These are phyloP conservation scores for Kurtzmaniella quercitrusa DNA, from an alignment of 1,139 yeast genomes.

Conservation along the genomic window DNA sequence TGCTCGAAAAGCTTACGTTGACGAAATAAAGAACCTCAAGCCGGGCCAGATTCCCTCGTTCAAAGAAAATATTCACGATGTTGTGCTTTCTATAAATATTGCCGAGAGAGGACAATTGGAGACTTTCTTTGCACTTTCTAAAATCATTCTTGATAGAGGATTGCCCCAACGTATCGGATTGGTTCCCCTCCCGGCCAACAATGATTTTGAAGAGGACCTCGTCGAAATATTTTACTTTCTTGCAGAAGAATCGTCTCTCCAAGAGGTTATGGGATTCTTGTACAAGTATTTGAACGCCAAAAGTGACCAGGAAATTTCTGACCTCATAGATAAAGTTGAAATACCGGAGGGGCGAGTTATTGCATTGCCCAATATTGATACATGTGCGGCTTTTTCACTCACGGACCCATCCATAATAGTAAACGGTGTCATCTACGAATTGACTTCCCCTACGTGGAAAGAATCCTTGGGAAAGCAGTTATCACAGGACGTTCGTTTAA, in stretches of 20 bases:
- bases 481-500: constrained; percentile 29
- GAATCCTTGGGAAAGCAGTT: constrained; percentile 36
- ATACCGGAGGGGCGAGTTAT: constrained; percentile 17
- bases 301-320: constrained; percentile 21
- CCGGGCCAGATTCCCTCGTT: constrained; percentile 67
- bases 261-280: constrained; percentile 40
- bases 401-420: constrained; percentile 53
- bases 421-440: constrained; percentile 64
- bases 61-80: constrained; percentile 70
- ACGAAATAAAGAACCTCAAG: constrained; percentile 20
- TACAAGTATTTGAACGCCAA: constrained; percentile 33
- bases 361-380: constrained; percentile 21
- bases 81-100: constrained; percentile 69
- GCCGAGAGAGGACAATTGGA: constrained; percentile 46
- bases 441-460: constrained; percentile 37
- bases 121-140: constrained; percentile 45
- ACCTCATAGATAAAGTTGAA: constrained; percentile 21
- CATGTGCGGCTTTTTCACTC: constrained; percentile 35
- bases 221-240: constrained; percentile 34
- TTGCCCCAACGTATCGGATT: constrained; percentile 82
- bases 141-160: constrained; percentile 50
- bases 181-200: constrained; percentile 47
- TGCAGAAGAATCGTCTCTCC: constrained; percentile 24
- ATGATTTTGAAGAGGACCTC: constrained; percentile 18
- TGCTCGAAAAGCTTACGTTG: constrained; percentile 35